Evolutionary conservation across 2,329 filamentous ascomycete genomes (phyloP), one percentile per base, ranked within the genome.

Genomic region (Scolecobasidium constrictum): DNA sequence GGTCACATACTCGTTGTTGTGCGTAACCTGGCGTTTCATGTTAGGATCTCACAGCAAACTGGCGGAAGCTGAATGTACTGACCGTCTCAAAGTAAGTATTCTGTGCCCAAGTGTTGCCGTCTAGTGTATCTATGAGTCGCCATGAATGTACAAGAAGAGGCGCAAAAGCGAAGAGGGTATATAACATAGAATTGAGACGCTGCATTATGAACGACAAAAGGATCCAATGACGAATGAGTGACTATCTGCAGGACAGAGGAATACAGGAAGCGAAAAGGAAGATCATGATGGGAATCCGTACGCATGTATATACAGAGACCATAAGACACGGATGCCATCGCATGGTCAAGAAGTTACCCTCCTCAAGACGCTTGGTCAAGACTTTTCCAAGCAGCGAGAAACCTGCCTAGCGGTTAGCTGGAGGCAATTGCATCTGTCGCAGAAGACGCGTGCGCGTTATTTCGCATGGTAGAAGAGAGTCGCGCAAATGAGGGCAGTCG

Each of bases 1-100:
- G 45, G 56, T 58, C 13, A 64, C 61, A 26, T 54, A 64, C 35
- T 60, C 61, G 51, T 59, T 55, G 58, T 46, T 19, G 16, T 21
- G 20, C 22, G 35, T 7, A 21, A 18, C 26, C 41, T 39, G 7
- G n/a, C n/a, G n/a, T n/a, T n/a, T n/a, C n/a, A n/a, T n/a, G n/a
- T n/a, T 39, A 36, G n/a, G 26, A 31, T 9, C 26, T 31, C 26
- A 31, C 9, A 7, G 9, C 26, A 31, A 31, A 9, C 26, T 31
- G 26, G n/a, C 26, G 26, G n/a, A 31, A 31, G 26, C 26, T 9
- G 9, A 31, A 31, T 31, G 9, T 31, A n/a, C 26, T 31, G 9
- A 31, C 26, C 9, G 26, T 31, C n/a, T 31, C 26, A 31, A 31
- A 31, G 26, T 31, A 31, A 7, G n/a, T 31, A 31, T 31, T 31